phyloP scores from a whole-genome alignment of 768 basidiomycete species.

The Boletellus emodensis region DNA sequence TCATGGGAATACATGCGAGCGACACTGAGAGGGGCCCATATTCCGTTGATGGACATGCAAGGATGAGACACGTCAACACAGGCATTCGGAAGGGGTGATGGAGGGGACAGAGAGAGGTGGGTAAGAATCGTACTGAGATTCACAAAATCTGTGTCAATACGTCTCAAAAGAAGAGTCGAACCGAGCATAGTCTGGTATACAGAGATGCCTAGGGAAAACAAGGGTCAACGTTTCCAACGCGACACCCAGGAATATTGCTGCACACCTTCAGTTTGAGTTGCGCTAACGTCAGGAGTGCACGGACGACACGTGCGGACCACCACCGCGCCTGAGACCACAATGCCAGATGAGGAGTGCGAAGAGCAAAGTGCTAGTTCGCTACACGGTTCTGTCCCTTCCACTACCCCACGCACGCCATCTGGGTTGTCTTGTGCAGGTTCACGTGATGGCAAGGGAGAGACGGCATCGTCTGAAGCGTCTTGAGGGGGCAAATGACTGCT shows the following conservation, averaged over 20 bases:
- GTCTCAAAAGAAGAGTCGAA: conserved; percentile 53
- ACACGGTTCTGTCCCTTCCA: conserved; percentile 5
- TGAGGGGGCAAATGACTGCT: conserved; percentile 8
- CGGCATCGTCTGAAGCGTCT: not conserved
- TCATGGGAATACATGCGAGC: conserved; percentile 41
- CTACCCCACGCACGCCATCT: conserved; percentile 1
- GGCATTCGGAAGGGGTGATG: conserved; percentile 38
- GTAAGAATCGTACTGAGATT: conserved; percentile 52
- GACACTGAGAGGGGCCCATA: conserved; percentile 65
- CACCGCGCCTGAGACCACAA: conserved; percentile 31
- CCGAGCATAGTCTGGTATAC: conserved; percentile 70
- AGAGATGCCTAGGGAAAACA: conserved; percentile 52
- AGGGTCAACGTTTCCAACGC: conserved; percentile 6
- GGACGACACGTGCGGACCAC: conserved; percentile 65
- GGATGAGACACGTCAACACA: conserved; percentile 52
- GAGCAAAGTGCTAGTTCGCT: conserved; percentile 1
- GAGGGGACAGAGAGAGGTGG: conserved; percentile 33
- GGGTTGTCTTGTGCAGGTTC: conserved; percentile 2
- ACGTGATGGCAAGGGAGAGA: not conserved
- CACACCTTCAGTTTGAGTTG: conserved; percentile 69
- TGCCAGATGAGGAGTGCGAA: conserved; percentile 1
- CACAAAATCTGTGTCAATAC: conserved; percentile 77
- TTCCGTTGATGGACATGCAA: conserved; percentile 51
- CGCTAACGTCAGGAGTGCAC: conserved; percentile 57
- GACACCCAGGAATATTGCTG: not conserved